Evolutionary conservation across 1,284 basidiomycete genomes (phyloP).

Genomic region (Trichosporon sp.): DNA sequence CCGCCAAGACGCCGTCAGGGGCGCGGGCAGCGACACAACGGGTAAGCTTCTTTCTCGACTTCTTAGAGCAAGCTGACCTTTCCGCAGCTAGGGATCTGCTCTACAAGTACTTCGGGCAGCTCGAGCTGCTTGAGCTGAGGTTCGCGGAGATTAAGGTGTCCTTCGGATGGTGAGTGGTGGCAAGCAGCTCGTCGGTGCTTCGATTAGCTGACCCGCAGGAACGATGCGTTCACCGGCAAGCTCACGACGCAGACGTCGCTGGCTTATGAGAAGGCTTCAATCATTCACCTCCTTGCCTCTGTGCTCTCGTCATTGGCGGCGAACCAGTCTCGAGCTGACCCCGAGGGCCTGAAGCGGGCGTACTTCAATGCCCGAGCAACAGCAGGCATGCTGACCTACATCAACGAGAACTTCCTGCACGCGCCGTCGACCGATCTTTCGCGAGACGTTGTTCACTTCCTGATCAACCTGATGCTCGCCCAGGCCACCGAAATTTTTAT

Average conservation of each 20-base stretch:
- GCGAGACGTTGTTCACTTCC: constrained; percentile 89
- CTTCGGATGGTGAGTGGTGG: constrained; percentile 74
- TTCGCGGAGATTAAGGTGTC: constrained; percentile 95
- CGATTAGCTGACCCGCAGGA: constrained; percentile 57
- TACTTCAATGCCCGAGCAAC: constrained; percentile 92
- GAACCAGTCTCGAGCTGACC: constrained; percentile 65
- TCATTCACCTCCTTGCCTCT: constrained; percentile 94
- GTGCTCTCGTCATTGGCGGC: constrained; percentile 89
- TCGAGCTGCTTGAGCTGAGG: constrained; percentile 93
- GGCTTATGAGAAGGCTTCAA: constrained; percentile 96
- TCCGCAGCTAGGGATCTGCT: constrained; percentile 80
- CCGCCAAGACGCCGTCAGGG: constrained; percentile 90
- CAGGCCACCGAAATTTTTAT: constrained; percentile 96
- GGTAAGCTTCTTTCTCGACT: constrained; percentile 60
- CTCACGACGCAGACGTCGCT: constrained; percentile 92
- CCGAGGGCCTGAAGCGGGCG: constrained; percentile 91
- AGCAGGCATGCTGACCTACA: constrained; percentile 96
- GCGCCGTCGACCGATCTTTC: constrained; percentile 96
- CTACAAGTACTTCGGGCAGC: constrained; percentile 99
- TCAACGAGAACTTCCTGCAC: constrained; percentile 99
- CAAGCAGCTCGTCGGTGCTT: no score
- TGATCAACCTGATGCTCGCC: constrained; percentile 81
- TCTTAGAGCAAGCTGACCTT: not conserved
- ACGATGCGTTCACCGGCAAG: constrained; percentile 94
- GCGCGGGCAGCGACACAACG: constrained; percentile 89